phyloP scores from a whole-genome alignment of 257 asterid genomes.

The Leptodermis oblonga region DNA sequence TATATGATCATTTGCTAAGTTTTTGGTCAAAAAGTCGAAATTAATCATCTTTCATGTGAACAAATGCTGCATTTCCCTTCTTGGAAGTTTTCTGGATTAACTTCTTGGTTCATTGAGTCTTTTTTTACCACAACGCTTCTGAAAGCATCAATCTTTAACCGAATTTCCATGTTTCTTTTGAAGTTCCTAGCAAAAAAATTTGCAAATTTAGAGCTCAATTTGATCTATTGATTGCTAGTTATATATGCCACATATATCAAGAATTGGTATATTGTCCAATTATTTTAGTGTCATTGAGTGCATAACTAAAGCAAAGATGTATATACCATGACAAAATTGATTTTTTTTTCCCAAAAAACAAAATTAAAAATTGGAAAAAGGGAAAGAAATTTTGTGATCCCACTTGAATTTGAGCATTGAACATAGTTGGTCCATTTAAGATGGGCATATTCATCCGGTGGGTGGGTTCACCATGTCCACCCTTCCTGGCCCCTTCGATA shows the following conservation, averaged over 20 bases:
- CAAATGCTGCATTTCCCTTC: not conserved
- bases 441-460: not conserved
- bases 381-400: constrained; percentile 7
- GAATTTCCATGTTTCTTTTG: no score
- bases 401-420: constrained; percentile 1
- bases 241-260: not conserved
- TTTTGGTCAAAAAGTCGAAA: not conserved
- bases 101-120: not conserved
- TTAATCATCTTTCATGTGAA: not conserved
- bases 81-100: no score
- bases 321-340: not conserved
- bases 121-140: constrained; percentile 1
- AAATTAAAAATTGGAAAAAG: not conserved
- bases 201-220: not conserved
- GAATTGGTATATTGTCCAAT: not conserved
- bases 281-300: not conserved
- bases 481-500: not conserved
- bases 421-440: constrained; percentile 11
- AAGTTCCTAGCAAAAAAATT: not conserved
- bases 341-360: not conserved
- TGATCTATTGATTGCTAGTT: not conserved
- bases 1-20: not conserved
- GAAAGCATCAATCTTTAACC: not conserved
- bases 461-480: constrained; percentile 11
- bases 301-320: not conserved